phyloP scores from a whole-genome alignment of 257 asterid species.

The Lantana camara region DNA sequence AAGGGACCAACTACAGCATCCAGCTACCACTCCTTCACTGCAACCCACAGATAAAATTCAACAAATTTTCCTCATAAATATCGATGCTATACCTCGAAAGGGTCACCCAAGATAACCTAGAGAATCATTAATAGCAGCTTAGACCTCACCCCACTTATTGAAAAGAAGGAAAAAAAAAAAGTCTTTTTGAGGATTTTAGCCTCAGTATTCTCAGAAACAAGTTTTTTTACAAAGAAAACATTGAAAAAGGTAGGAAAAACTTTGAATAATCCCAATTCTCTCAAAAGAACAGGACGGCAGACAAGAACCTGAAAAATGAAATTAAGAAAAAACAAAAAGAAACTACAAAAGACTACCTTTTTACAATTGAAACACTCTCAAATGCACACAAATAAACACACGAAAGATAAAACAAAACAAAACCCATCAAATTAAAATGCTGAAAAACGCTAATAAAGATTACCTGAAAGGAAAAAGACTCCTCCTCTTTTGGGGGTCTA shows the following conservation, averaged over 20 bases:
- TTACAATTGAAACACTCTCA: background rate
- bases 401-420: background rate
- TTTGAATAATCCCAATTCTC: constrained; percentile 5
- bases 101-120: background rate
- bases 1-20: too few species aligned
- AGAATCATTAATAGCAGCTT: background rate
- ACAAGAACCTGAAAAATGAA: background rate
- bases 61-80: too few species aligned
- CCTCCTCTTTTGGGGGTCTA: constrained; percentile 18
- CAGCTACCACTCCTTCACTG: background rate
- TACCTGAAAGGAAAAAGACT: constrained; percentile 24
- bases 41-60: too few species aligned
- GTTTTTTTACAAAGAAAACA: background rate
- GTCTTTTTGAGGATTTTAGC: too few species aligned
- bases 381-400: background rate
- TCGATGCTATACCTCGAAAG: background rate
- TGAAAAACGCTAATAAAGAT: constrained; percentile 20
- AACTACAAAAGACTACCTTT: constrained; percentile 4
- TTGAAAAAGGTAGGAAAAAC: background rate
- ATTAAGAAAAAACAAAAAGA: background rate
- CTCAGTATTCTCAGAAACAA: background rate
- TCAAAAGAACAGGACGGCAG: background rate
- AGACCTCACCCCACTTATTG: background rate
- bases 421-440: constrained; percentile 21
- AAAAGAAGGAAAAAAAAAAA: too few species aligned